These are phyloP conservation scores for Cystofilobasidium capitatum DNA, from an alignment of 768 basidiomycete genomes.

Conservation along the genomic window DNA sequence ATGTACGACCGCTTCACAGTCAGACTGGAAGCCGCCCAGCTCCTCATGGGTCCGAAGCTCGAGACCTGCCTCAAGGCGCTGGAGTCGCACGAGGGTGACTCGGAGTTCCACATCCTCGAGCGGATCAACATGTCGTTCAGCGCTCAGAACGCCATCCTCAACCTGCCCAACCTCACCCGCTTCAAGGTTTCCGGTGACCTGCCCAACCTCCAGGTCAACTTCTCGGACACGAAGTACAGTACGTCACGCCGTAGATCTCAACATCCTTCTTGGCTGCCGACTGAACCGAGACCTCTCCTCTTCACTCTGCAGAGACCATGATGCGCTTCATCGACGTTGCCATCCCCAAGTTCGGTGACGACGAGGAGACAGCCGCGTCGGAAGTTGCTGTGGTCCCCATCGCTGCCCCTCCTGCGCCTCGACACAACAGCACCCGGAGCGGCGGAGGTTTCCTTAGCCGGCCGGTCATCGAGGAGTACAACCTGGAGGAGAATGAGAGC, in stretches of 20 bases:
- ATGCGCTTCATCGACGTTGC: constrained; percentile 87
- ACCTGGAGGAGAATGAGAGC: constrained; percentile 40
- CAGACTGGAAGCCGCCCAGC: constrained; percentile 82
- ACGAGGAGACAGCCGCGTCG: constrained; percentile 12
- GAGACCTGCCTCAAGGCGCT: constrained; percentile 73
- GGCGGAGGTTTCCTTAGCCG: constrained; percentile 29
- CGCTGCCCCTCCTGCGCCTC: neutral
- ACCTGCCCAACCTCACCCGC: constrained; percentile 65
- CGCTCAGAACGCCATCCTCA: constrained; percentile 85
- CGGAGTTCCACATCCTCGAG: constrained; percentile 74
- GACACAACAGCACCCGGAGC: constrained; percentile 34
- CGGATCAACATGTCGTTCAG: constrained; percentile 80
- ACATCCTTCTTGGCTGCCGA: too few species aligned
- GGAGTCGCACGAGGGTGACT: constrained; percentile 45
- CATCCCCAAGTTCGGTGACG: constrained; percentile 65
- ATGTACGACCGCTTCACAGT: constrained; percentile 91
- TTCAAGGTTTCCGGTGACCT: constrained; percentile 86
- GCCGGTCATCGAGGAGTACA: constrained; percentile 53
- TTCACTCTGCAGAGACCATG: constrained; percentile 50
- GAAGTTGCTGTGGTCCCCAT: neutral
- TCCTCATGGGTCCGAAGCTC: constrained; percentile 76
- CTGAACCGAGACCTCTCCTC: too few species aligned
- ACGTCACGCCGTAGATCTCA: too few species aligned
- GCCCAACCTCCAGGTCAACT: constrained; percentile 76
- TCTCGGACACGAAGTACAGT: constrained; percentile 41